A percentile compares a stretch with the other conserved stretches of the same genome.
Conservation (phyloP, 1,284 basidiomycete species). For the Gymnopus androsaceus region DNA sequence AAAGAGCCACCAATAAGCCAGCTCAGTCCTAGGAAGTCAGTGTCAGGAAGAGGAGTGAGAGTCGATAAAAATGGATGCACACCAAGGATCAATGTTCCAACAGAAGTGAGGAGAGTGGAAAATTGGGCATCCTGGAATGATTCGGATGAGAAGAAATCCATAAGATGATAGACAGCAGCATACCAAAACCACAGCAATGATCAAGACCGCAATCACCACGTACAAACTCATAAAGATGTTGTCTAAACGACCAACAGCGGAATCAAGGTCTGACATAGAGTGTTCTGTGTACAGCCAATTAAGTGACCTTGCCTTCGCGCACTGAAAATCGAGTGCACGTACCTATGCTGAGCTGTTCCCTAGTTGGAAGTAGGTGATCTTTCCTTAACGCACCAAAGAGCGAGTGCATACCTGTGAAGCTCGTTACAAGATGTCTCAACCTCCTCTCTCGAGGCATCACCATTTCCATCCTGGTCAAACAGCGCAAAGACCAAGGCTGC, state of each 20-base stretch:
- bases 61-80: slow-evolving; percentile 21
- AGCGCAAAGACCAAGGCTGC: slow-evolving; percentile 69
- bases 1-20: slow-evolving; percentile 84
- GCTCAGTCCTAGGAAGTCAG: slow-evolving; percentile 57
- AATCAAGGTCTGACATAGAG: slow-evolving; percentile 90
- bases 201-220: slow-evolving; percentile 67
- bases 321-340: too few relatives aligned
- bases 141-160: slow-evolving; percentile 1
- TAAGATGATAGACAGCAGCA: slow-evolving; percentile 25
- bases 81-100: slow-evolving; percentile 83
- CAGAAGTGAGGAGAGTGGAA: slow-evolving; percentile 75
- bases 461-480: slow-evolving; percentile 83
- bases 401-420: slow-evolving; percentile 80
- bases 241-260: slow-evolving; percentile 80
- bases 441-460: slow-evolving; percentile 75
- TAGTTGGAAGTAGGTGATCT: too few relatives aligned
- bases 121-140: slow-evolving; percentile 63
- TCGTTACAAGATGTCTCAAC: slow-evolving; percentile 79
- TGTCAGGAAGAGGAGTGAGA: slow-evolving; percentile 4
- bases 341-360: too few relatives aligned
- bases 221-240: slow-evolving; percentile 74
- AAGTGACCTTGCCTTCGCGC: too few relatives aligned
- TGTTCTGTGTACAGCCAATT: slow-evolving; percentile 85
- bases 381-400: too few relatives aligned
- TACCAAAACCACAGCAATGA: slow-evolving; percentile 75